Conservation (phyloP, 2,329 filamentous ascomycete genomes). For the Annulohypoxylon truncatum region DNA sequence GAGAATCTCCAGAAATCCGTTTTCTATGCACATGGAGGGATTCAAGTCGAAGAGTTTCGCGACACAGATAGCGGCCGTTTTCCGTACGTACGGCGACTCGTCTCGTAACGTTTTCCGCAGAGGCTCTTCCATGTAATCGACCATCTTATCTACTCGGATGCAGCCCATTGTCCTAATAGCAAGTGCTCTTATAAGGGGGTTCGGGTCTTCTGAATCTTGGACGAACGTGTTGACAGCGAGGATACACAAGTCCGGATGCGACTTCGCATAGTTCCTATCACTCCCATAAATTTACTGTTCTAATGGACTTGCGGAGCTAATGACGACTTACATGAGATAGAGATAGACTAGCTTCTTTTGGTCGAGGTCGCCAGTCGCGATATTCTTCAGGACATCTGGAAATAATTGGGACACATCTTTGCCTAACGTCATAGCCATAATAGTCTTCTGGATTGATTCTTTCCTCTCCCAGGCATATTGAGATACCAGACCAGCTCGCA, state of each 20-base stretch:
- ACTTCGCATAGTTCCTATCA: constrained; percentile 96
- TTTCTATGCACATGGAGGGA: constrained; percentile 91
- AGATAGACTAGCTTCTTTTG: constrained; percentile 99
- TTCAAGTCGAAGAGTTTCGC: constrained; percentile 98
- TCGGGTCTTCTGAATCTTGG: constrained; percentile 98
- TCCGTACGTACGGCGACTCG: constrained; percentile 97
- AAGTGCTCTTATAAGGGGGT: constrained; percentile 92
- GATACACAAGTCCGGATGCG: constrained; percentile 97
- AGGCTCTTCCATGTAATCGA: constrained; percentile 99
- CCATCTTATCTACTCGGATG: constrained; percentile 98
- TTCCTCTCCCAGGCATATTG: constrained; percentile 99
- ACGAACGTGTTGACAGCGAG: constrained; percentile 99
- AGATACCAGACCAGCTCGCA: constrained; percentile 93
- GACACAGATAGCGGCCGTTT: constrained; percentile 97
- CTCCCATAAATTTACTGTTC: constrained; percentile 39
- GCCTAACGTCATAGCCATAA: constrained; percentile 99
- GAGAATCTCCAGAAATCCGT: constrained; percentile 91
- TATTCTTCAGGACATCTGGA: constrained; percentile 98
- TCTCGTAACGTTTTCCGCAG: constrained; percentile 94
- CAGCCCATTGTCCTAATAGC: constrained; percentile 99
- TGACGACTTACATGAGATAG: constrained; percentile 84
- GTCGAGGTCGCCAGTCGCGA: constrained; percentile 92
- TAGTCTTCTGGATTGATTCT: constrained; percentile 99
- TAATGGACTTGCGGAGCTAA: background rate
- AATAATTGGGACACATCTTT: constrained; percentile 98